Evolutionary conservation across 2,329 filamentous ascomycete species (phyloP).

Genomic region (Neonectria hederae): DNA sequence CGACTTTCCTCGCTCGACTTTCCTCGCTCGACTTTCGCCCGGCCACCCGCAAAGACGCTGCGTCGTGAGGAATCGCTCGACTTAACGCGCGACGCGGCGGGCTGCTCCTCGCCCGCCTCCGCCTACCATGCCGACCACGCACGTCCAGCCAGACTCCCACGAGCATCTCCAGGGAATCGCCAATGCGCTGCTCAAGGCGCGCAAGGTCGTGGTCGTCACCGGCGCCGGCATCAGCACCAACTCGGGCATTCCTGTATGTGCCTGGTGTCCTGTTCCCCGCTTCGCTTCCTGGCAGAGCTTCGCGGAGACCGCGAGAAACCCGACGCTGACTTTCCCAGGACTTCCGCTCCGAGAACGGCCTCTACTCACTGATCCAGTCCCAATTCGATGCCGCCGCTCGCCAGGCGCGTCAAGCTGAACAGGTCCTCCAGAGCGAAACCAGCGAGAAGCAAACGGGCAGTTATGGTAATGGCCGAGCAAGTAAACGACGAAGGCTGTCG

Average conservation of each 20-base stretch:
- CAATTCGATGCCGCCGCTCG: conserved; percentile 67
- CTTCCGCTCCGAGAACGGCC: conserved; percentile 76
- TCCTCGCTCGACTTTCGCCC: not conserved
- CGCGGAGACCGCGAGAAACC: not conserved
- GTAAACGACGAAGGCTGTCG: conserved; percentile 49
- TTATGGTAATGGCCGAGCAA: conserved; percentile 32
- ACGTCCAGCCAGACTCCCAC: conserved; percentile 61
- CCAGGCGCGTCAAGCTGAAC: conserved; percentile 44
- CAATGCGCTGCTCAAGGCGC: conserved; percentile 69
- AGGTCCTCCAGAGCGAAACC: conserved; percentile 34
- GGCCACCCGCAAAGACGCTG: not conserved
- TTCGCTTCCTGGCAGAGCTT: not conserved
- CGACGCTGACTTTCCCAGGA: conserved; percentile 58
- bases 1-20: conserved; percentile 2
- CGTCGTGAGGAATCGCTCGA: conserved; percentile 22
- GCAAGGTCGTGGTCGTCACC: conserved; percentile 76
- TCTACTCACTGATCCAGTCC: conserved; percentile 77
- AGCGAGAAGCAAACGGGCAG: conserved; percentile 20
- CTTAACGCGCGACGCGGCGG: conserved; percentile 40
- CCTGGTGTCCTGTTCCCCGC: conserved; percentile 19
- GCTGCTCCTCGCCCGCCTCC: conserved; percentile 21
- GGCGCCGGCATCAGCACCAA: conserved; percentile 81
- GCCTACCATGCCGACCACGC: conserved; percentile 65
- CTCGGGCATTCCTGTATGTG: conserved; percentile 74
- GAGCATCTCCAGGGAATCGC: conserved; percentile 71